Evolutionary conservation across 768 basidiomycete genomes (phyloP).

Genomic region (Leccinum uliginosum): DNA sequence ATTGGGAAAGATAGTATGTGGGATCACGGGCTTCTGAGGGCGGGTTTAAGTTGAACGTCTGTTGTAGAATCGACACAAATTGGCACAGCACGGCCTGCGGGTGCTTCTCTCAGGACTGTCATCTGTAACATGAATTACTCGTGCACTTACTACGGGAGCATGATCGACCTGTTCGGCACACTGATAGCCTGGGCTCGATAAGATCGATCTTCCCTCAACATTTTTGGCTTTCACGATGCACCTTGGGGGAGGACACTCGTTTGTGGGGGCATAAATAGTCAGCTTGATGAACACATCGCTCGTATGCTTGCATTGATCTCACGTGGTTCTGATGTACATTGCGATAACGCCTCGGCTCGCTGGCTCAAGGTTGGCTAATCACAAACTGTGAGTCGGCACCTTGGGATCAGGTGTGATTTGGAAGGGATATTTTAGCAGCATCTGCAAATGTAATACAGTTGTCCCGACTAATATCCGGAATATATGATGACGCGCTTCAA

Average conservation of each 20-base stretch:
- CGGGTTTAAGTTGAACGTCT: constrained; percentile 62
- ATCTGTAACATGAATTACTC: neutral
- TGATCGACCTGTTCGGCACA: neutral
- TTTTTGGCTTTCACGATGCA: constrained; percentile 52
- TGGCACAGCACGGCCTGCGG: neutral
- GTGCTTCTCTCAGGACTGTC: constrained; percentile 35
- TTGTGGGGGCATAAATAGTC: neutral
- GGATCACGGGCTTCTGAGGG: constrained; percentile 66
- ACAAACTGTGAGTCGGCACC: neutral
- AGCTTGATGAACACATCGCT: neutral
- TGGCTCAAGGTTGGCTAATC: neutral
- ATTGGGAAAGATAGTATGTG: constrained; percentile 50
- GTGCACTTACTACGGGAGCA: neutral
- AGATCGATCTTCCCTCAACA: constrained; percentile 37
- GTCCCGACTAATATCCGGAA: constrained; percentile 1
- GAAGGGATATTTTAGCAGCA: neutral
- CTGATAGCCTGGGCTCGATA: constrained; percentile 15
- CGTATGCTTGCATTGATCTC: constrained; percentile 1
- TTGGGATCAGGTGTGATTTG: neutral
- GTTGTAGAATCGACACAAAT: constrained; percentile 47
- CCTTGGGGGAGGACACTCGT: constrained; percentile 33
- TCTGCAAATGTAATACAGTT: constrained; percentile 1
- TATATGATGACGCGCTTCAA: constrained; percentile 23
- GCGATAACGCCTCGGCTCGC: neutral
- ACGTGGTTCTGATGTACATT: neutral